Evolutionary conservation across 2,329 filamentous ascomycete species (phyloP).

Genomic region (Emmonsia crescens): DNA sequence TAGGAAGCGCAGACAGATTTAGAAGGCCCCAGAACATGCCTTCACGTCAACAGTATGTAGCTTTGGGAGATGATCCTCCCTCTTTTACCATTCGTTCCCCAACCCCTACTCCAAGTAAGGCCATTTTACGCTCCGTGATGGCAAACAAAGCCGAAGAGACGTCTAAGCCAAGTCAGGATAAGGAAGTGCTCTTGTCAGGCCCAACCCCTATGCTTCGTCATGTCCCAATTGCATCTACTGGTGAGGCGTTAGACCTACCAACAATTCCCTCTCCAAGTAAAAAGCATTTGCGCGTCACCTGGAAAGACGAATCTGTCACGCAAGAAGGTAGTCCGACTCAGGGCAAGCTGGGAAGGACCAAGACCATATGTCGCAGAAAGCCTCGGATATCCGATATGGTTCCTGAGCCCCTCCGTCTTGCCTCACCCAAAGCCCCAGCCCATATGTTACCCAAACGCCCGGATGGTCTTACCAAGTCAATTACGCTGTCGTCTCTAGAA

Average conservation of each 20-base stretch:
- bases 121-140: neutral
- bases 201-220: neutral
- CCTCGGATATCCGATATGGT: conserved; percentile 6
- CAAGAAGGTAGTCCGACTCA: neutral
- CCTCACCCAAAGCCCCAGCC: conserved; percentile 12
- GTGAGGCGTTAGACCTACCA: no score
- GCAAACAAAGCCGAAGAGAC: neutral
- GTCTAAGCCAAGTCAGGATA: neutral
- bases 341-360: neutral
- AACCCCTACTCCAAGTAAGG: neutral
- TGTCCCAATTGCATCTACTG: neutral
- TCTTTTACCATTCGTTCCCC: conserved; percentile 6
- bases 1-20: conserved; percentile 8
- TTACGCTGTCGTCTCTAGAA: conserved; percentile 5
- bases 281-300: neutral
- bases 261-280: neutral
- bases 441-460: conserved; percentile 10
- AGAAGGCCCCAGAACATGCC: conserved; percentile 2
- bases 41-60: conserved; percentile 27
- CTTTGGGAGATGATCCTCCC: conserved; percentile 4
- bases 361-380: neutral
- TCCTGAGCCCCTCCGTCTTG: conserved; percentile 11
- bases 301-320: neutral
- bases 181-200: neutral
- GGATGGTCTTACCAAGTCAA: conserved; percentile 11